phyloP scores from a whole-genome alignment of 371 early-diverging fungal species.

The Saksenaea vasiformis region DNA sequence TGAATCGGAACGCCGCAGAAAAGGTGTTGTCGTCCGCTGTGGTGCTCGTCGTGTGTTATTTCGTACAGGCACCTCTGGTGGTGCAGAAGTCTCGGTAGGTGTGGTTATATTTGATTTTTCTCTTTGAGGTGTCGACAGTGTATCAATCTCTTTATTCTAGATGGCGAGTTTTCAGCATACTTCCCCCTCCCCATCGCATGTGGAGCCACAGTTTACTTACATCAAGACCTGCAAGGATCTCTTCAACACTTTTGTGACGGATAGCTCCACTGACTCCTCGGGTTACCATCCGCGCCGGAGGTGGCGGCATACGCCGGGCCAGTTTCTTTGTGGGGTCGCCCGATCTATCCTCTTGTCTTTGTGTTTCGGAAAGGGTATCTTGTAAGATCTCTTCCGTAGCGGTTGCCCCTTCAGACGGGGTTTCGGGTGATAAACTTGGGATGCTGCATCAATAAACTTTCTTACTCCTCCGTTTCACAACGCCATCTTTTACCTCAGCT shows the following conservation, averaged over 20 bases:
- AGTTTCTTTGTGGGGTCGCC: constrained; percentile 9
- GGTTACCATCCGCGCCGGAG: constrained; percentile 75
- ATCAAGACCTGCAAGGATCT: constrained; percentile 53
- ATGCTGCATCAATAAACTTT: not conserved
- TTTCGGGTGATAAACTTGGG: not conserved
- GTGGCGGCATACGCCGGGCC: constrained; percentile 49
- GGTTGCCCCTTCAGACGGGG: not conserved
- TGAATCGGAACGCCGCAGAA: constrained; percentile 24
- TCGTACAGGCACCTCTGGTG: not conserved
- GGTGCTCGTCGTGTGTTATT: constrained; percentile 8
- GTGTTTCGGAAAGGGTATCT: not conserved
- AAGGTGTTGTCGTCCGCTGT: constrained; percentile 32
- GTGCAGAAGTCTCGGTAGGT: not conserved
- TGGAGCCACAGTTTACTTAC: constrained; percentile 20
- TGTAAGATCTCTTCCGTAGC: not conserved
- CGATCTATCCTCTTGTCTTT: not conserved
- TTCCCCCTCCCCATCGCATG: not conserved
- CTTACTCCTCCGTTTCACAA: not conserved
- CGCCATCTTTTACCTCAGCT: constrained; percentile 23
- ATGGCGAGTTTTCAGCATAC: not conserved
- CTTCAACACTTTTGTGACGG: constrained; percentile 62
- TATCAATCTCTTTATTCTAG: not conserved
- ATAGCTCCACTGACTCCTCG: constrained; percentile 71
- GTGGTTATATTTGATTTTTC: constrained; percentile 3
- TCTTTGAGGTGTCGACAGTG: not conserved